Evolutionary conservation across 2,329 filamentous ascomycete species (phyloP).

Genomic region (Colletotrichum camelliae): DNA sequence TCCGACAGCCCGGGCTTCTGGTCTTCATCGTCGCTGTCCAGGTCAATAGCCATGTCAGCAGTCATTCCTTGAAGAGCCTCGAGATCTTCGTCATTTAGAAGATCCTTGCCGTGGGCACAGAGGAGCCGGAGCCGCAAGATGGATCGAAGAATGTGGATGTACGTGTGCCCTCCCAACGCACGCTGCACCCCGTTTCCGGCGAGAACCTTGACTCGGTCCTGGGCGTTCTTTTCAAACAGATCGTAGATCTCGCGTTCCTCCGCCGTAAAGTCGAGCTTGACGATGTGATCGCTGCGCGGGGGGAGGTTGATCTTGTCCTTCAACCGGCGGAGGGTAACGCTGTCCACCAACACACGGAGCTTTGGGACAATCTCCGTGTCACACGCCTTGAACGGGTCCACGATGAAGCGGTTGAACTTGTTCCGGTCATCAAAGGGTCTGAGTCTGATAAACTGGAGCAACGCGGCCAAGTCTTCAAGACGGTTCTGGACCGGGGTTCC

Average conservation of each 20-base stretch:
- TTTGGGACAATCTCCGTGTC: slow-evolving; percentile 85
- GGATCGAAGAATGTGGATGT: slow-evolving; percentile 90
- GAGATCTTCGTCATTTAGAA: slow-evolving; percentile 84
- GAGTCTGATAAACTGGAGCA: slow-evolving; percentile 85
- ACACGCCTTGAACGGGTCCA: slow-evolving; percentile 84
- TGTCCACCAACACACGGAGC: slow-evolving; percentile 87
- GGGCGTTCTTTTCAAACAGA: slow-evolving; percentile 81
- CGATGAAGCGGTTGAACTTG: slow-evolving; percentile 80
- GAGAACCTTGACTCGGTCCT: slow-evolving; percentile 80
- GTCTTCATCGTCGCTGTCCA: slow-evolving; percentile 76
- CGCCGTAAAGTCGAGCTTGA: slow-evolving; percentile 76
- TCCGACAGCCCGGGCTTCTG: slow-evolving; percentile 64
- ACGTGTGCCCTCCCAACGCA: slow-evolving; percentile 82
- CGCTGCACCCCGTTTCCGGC: slow-evolving; percentile 59
- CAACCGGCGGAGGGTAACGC: slow-evolving; percentile 88
- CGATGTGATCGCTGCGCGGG: slow-evolving; percentile 72
- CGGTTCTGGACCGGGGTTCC: slow-evolving; percentile 96
- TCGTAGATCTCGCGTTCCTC: slow-evolving; percentile 83
- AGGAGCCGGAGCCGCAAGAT: slow-evolving; percentile 89
- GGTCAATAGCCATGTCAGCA: slow-evolving; percentile 85
- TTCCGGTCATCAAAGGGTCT: slow-evolving; percentile 82
- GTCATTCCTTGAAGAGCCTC: slow-evolving; percentile 80
- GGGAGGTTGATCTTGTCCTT: slow-evolving; percentile 92
- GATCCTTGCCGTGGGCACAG: slow-evolving; percentile 91
- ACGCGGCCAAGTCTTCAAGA: slow-evolving; percentile 84